Conservation (phyloP, 1,139 yeast genomes). For the Pichia sp. region DNA sequence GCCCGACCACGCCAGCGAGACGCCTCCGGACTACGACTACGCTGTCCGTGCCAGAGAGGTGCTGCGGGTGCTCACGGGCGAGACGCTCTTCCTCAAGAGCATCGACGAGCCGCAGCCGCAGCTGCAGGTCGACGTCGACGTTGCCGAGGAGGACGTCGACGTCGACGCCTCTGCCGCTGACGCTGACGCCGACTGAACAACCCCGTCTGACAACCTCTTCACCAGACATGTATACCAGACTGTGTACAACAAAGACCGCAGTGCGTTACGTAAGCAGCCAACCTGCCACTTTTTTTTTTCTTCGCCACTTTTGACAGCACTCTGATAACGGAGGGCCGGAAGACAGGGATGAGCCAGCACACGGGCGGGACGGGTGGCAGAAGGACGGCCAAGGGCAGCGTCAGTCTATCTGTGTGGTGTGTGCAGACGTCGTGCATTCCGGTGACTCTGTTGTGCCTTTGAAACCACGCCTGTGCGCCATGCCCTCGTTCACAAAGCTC, state of each 20-base stretch:
- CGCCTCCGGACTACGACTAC: constrained; percentile 33
- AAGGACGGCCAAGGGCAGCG: too few species aligned
- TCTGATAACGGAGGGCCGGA: not conserved
- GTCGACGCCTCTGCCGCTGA: too few species aligned
- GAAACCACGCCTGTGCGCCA: too few species aligned
- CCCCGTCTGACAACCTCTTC: too few species aligned
- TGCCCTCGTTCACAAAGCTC: constrained; percentile 2
- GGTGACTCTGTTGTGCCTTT: too few species aligned
- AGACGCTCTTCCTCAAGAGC: constrained; percentile 37
- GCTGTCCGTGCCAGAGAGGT: constrained; percentile 45
- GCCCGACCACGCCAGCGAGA: constrained; percentile 7
- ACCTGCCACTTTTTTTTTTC: not conserved
- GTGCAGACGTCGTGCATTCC: too few species aligned
- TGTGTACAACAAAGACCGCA: too few species aligned
- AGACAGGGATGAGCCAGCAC: constrained; percentile 19
- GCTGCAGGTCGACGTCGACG: constrained; percentile 12
- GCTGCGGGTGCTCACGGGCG: constrained; percentile 38
- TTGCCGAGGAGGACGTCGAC: constrained; percentile 18
- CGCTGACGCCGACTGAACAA: not conserved
- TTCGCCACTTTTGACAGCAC: not conserved
- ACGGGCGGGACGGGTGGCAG: not conserved
- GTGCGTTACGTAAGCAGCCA: too few species aligned
- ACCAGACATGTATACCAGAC: too few species aligned
- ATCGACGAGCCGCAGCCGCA: constrained; percentile 27
- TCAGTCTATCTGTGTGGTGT: too few species aligned